Base-by-base conservation (phyloP, 164 flowering plant genomes). In the Brasenia schreberi region DNA sequence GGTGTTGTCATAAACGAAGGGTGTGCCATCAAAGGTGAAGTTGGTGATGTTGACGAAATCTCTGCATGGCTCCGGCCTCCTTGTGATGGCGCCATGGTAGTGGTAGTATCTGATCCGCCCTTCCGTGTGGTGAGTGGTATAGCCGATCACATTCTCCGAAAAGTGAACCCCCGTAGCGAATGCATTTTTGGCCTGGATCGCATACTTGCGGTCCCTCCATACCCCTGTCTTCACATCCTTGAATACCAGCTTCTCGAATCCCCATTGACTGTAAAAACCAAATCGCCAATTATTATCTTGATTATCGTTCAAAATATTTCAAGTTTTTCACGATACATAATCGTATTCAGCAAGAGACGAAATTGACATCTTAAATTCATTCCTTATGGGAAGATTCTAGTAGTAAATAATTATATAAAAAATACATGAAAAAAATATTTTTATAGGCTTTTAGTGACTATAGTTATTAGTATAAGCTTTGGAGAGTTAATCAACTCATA, bases 81-180 rank as follows among this genome's bases (percentile, higher is more conserved):
- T 71, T 0, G 95, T 76, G 3, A 91, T 81, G 64, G 96, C 83
- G 49, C 93, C 97, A 27, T 94, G 99, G 68, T 89, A 91, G 62
- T 91, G 97, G 83, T 78, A 94, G 77, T 94, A 94, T 70, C 69
- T 85, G 72, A 94, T 85, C 64, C 61, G 69, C 5, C 77, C 65
- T 18, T 84, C 88, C 2, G 89, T 81, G 70, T 77, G 85, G 83
- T 87, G 90, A 6, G 69, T 77, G 1, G 93, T 80, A 77, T 75
- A 83, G 2, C 98, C 96, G 0, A 19, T 70, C 0, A 83, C 5
- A 71, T 94, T 82, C 74, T 85, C 84, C 0, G 97, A 86, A 93
- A 88, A 80, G 81, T 94, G 99, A 19, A 94, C 99, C 10, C 97
- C 99, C 0, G 96, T 79, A 0, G 94, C 94, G 53, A 76, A 78